Evolutionary conservation across 2,329 filamentous ascomycete genomes (phyloP).

Genomic region (Neonectria ditissima): DNA sequence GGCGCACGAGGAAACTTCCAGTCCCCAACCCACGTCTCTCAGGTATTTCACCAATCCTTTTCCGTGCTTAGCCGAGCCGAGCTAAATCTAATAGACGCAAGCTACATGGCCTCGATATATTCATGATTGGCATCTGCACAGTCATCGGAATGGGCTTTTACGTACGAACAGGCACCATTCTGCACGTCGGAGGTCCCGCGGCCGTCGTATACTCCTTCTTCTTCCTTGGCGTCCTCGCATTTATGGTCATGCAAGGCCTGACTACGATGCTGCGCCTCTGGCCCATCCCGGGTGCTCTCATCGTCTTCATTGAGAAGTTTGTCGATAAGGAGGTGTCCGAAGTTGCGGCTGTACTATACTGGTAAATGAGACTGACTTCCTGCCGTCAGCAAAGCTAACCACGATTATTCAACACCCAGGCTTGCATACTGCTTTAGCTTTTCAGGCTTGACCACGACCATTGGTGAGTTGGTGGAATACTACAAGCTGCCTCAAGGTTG

Average conservation of each 20-base stretch:
- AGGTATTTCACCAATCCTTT: too few relatives aligned
- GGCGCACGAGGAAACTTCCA: too few relatives aligned
- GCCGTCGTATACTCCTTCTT: constrained; percentile 14
- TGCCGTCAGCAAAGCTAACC: too few relatives aligned
- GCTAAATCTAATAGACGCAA: neutral
- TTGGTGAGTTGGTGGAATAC: neutral
- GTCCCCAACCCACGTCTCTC: too few relatives aligned
- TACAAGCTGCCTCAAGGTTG: too few relatives aligned
- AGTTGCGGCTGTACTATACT: neutral
- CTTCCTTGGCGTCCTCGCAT: constrained; percentile 11
- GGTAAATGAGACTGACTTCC: neutral
- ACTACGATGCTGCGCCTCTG: neutral
- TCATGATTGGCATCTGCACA: constrained; percentile 5
- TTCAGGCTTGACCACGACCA: neutral
- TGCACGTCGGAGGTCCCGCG: neutral
- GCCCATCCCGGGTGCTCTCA: neutral
- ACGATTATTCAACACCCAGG: neutral
- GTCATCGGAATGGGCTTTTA: constrained; percentile 12
- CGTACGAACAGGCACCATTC: neutral
- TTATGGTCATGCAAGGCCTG: neutral
- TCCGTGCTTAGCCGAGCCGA: too few relatives aligned
- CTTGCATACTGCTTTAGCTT: neutral
- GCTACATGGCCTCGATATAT: neutral
- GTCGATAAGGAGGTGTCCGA: neutral
- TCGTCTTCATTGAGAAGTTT: constrained; percentile 1